These are phyloP conservation scores for Phaeoacremonium minimum DNA, from an alignment of 2,329 filamentous ascomycete species.

Conservation along the genomic window DNA sequence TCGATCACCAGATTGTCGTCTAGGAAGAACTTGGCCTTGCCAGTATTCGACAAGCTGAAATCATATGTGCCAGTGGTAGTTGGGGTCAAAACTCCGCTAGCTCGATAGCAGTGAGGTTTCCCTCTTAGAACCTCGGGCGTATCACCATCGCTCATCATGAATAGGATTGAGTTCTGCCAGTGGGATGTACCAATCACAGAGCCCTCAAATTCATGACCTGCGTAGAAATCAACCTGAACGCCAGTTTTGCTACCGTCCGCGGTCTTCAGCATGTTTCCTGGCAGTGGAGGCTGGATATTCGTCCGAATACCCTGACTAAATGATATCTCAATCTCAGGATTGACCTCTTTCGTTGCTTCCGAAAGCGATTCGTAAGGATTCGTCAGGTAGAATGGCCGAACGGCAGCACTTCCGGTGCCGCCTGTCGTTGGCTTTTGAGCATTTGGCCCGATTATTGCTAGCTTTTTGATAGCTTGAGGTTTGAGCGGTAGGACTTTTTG, in stretches of 20 bases:
- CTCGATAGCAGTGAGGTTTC: constrained; percentile 19
- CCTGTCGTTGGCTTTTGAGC: constrained; percentile 11
- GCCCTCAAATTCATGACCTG: constrained; percentile 9
- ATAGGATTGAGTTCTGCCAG: constrained; percentile 13
- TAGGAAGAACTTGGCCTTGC: constrained; percentile 14
- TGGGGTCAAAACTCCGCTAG: constrained; percentile 18
- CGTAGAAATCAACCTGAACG: constrained; percentile 12
- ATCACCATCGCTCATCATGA: constrained; percentile 15
- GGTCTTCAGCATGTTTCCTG: constrained; percentile 3
- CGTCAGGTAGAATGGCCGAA: constrained; percentile 14
- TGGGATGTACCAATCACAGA: constrained; percentile 6
- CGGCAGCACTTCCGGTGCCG: constrained; percentile 16
- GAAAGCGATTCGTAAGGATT: constrained; percentile 9
- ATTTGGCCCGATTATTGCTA: constrained; percentile 14
- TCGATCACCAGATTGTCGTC: constrained; percentile 37
- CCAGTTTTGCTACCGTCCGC: constrained; percentile 1
- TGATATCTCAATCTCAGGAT: constrained; percentile 6
- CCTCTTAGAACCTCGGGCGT: constrained; percentile 12
- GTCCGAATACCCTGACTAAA: constrained; percentile 8
- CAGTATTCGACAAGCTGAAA: constrained; percentile 17
- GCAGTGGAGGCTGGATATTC: constrained; percentile 10
- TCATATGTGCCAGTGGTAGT: constrained; percentile 18
- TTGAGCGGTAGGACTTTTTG: constrained; percentile 14
- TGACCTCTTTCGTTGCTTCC: not conserved
- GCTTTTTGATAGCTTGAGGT: constrained; percentile 1